Conservation (phyloP, 208 protist species). For the Leishmania tropica region DNA sequence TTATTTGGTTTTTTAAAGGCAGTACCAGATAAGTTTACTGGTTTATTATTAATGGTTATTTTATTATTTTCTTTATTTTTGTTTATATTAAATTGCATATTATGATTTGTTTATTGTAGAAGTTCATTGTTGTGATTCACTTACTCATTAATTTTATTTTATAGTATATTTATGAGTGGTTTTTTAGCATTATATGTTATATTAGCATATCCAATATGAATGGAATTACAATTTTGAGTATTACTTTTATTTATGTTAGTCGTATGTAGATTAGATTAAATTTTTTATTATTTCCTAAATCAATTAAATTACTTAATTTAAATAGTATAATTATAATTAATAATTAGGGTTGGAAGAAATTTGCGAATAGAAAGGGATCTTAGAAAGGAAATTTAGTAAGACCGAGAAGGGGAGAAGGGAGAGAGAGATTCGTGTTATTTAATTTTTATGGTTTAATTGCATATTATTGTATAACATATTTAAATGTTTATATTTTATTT, state of each 20-base stretch:
- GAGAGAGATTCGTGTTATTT: slow-evolving; percentile 64
- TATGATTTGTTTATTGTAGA: slow-evolving; percentile 89
- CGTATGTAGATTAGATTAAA: slow-evolving; percentile 74
- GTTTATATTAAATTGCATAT: slow-evolving; percentile 91
- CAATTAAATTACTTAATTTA: too few relatives aligned
- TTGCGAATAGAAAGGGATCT: slow-evolving; percentile 9
- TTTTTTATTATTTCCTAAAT: slow-evolving; percentile 5
- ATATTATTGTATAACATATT: slow-evolving; percentile 86
- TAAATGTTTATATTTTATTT: slow-evolving; percentile 86
- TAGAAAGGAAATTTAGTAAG: slow-evolving; percentile 48
- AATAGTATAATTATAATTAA: slow-evolving; percentile 24
- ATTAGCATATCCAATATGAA: slow-evolving; percentile 85
- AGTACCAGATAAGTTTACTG: slow-evolving; percentile 87
- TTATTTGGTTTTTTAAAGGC: slow-evolving; percentile 90
- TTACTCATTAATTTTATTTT: slow-evolving; percentile 90
- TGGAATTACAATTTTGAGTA: slow-evolving; percentile 89
- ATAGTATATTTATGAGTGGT: slow-evolving; percentile 88
- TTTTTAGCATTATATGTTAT: slow-evolving; percentile 91
- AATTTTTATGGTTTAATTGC: slow-evolving; percentile 75
- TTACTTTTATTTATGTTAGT: slow-evolving; percentile 88
- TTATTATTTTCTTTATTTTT: slow-evolving; percentile 87
- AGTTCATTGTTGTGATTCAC: slow-evolving; percentile 86
- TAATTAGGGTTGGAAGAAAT: slow-evolving; percentile 21
- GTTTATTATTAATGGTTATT: slow-evolving; percentile 84
- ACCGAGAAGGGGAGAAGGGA: slow-evolving; percentile 36